A percentile compares a stretch with the other conserved stretches of the same genome.
These are phyloP conservation scores for Aegilops tauschii DNA, from an alignment of 176 grass and related monocot genomes.

Conservation along the genomic window DNA sequence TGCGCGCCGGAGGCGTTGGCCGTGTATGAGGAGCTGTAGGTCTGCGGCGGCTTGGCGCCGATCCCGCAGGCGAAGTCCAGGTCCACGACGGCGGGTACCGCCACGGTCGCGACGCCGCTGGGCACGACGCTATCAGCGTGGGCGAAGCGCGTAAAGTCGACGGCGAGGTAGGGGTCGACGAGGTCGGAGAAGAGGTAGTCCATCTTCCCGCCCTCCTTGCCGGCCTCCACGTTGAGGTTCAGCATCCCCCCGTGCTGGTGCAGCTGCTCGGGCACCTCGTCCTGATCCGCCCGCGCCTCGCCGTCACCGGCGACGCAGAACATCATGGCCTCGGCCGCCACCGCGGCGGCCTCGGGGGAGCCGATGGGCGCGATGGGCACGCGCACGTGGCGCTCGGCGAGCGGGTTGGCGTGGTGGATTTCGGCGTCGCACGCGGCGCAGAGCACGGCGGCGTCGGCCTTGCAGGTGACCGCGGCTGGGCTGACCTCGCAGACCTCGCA, in stretches of 20 bases:
- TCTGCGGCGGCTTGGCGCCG: constrained; percentile 34
- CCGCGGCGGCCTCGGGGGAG: background rate
- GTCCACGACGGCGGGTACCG: constrained; percentile 24
- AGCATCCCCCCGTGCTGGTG: constrained; percentile 25
- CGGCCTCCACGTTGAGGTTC: constrained; percentile 59
- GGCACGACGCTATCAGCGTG: constrained; percentile 80
- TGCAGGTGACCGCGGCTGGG: constrained; percentile 79
- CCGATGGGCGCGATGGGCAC: constrained; percentile 57
- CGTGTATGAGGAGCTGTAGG: constrained; percentile 59
- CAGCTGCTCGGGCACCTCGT: background rate
- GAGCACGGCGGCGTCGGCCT: constrained; percentile 84
- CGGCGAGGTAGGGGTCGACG: constrained; percentile 63
- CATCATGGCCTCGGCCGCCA: constrained; percentile 36
- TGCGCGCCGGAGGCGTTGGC: constrained; percentile 43
- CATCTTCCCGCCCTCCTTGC: constrained; percentile 43
- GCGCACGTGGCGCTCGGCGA: constrained; percentile 83
- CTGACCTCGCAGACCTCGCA: constrained; percentile 90
- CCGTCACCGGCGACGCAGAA: constrained; percentile 26
- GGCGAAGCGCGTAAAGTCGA: constrained; percentile 50
- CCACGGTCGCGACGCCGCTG: constrained; percentile 7
- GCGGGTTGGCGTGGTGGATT: constrained; percentile 88
- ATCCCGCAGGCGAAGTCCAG: constrained; percentile 49
- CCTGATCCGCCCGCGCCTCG: constrained; percentile 18
- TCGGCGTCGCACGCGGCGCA: constrained; percentile 75
- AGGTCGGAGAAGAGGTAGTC: constrained; percentile 66